Evolutionary conservation across 805 yeast genomes (phyloP), one percentile per base, ranked within the genome.

Genomic region (Cyberlindnera americana): DNA sequence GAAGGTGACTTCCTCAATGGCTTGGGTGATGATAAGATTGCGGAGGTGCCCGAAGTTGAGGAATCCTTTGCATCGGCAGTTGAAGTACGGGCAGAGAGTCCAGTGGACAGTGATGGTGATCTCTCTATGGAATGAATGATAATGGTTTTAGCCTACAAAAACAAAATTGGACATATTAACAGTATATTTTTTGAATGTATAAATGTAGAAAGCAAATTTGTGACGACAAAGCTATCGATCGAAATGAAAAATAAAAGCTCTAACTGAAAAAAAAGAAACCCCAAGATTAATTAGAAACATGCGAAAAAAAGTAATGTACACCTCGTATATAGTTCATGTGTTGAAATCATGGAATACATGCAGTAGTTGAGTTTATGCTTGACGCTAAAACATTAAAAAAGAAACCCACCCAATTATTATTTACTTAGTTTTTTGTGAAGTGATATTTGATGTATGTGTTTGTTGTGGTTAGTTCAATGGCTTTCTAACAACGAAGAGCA

Each of bases 401-500:
- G 6, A 12, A n/a, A 25, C n/a, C 13, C 27, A 7, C 27, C 14
- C 27, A 7, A 25, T 25, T 8, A 25, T 25, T 12, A 25, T 25
- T 25, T 25, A 25, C 12, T n/a, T n/a, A n/a, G n/a, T n/a, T n/a
- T n/a, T n/a, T n/a, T n/a, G n/a, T n/a, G n/a, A n/a, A n/a, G n/a
- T n/a, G n/a, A n/a, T n/a, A n/a, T n/a, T n/a, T n/a, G n/a, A n/a
- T n/a, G n/a, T n/a, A n/a, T n/a, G n/a, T n/a, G n/a, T n/a, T n/a
- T n/a, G n/a, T n/a, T n/a, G n/a, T n/a, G 16, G 15, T 17, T 22
- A 22, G 33, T 36, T 29, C 41, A 65, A 61, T 49, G 98, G 98
- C 70, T 91, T 91, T 70, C 77, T 83, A 54, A 77, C 89, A 50
- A 93, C 78, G 61, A 81, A 91, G 62, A 93, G 74, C 93, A 88